These are phyloP conservation scores for Ormosia semicastrata DNA, from an alignment of 306 rosid species.

Conservation along the genomic window DNA sequence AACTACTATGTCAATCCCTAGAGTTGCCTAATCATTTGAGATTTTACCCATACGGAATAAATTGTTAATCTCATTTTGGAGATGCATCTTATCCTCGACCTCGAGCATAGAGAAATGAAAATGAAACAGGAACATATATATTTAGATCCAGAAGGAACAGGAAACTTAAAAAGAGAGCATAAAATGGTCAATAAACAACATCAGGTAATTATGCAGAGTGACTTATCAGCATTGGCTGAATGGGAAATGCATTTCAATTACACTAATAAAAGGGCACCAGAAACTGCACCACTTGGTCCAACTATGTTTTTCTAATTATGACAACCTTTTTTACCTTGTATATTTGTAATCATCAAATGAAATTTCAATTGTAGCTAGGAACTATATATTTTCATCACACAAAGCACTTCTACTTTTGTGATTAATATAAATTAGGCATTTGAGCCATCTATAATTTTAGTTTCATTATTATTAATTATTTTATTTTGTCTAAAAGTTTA, in stretches of 20 bases:
- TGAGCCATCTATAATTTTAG: too few relatives aligned
- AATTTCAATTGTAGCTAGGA: not conserved
- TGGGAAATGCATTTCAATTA: not conserved
- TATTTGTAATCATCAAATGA: not conserved
- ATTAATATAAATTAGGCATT: too few relatives aligned
- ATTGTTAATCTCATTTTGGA: too few relatives aligned
- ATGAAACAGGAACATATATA: not conserved
- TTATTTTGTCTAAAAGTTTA: not conserved
- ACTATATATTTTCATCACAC: too few relatives aligned
- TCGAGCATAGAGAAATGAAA: too few relatives aligned
- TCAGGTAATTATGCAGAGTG: constrained; percentile 13
- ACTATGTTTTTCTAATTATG: constrained; percentile 26
- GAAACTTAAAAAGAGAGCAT: not conserved
- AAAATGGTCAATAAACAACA: not conserved
- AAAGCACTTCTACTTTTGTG: too few relatives aligned
- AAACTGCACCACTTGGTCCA: not conserved
- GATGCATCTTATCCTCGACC: too few relatives aligned
- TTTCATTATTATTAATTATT: too few relatives aligned
- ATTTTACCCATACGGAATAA: too few relatives aligned
- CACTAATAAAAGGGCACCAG: not conserved
- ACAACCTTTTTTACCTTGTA: not conserved
- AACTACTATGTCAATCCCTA: too few relatives aligned
- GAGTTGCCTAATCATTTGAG: too few relatives aligned
- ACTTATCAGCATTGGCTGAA: not conserved
- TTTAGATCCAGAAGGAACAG: not conserved